Evolutionary conservation across 257 asterid species (phyloP), one percentile per base, ranked within the genome.

Genomic region (Ballota nigra): DNA sequence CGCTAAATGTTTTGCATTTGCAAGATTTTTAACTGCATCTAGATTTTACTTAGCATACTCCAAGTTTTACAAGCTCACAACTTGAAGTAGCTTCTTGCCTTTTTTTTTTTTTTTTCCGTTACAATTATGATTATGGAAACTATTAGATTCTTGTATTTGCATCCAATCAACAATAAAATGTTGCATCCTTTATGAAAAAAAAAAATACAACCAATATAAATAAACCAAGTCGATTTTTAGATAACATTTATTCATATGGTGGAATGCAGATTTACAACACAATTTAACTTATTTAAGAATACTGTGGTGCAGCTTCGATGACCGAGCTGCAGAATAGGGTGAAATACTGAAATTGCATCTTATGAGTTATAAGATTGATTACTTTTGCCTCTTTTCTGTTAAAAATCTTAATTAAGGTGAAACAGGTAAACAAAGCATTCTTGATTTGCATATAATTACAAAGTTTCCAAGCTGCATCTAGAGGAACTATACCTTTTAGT

Each of bases 401-500:
- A 73, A 40, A 47, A n/a, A 23, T 22, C 47, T 28, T 24, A 49
- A 52, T 8, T 36, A n/a, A 23, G 67, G 36, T 53, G 61, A 40
- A 40, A 55, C 45, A 40, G 53, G 71, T 15, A 38, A 33, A 15
- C 34, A 63, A 36, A 63, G 20, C 31, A 22, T 52, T 26, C 38
- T 22, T 36, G 77, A 23, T 52, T 72, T 56, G 62, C 68, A 57
- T 74, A 19, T 13, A n/a, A 43, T 56, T 66, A 66, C 43, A 8
- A 20, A 38, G 38, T 19, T 34, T 36, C 19, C 49, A 31, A 24
- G 45, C 29, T 65, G 71, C 51, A 16, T 20, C 59, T 16, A 28
- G 34, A 56, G 20, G 40, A 64, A 23, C 4, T 29, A 38, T 26
- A 23, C 45, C 13, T 52, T 55, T 36, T 65, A 24, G 59, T 73